phyloP scores from a whole-genome alignment of 2,329 filamentous ascomycete genomes.

The Ceratocystis alfenasii region DNA sequence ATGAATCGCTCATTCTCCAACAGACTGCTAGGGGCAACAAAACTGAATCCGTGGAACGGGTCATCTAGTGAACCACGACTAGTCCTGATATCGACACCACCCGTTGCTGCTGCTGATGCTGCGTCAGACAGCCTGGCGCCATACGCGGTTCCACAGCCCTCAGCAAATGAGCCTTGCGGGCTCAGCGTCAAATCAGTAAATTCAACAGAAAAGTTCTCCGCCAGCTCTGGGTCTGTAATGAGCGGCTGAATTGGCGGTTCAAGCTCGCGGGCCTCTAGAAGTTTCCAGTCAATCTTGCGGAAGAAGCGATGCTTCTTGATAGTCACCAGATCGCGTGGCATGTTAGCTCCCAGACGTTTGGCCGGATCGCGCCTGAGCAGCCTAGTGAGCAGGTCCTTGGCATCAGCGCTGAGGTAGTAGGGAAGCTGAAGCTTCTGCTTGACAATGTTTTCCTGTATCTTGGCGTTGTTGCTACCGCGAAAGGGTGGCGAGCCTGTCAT shows the following conservation, averaged over 20 bases:
- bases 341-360: slow-evolving; percentile 78
- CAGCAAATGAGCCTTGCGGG: slow-evolving; percentile 34
- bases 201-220: slow-evolving; percentile 90
- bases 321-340: slow-evolving; percentile 72
- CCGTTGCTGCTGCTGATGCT: not conserved
- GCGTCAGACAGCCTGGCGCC: not conserved
- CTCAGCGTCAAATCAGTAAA: slow-evolving; percentile 80
- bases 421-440: slow-evolving; percentile 82
- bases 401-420: slow-evolving; percentile 81
- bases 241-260: slow-evolving; percentile 84
- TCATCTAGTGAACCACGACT: slow-evolving; percentile 38
- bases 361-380: slow-evolving; percentile 83
- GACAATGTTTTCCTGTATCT: slow-evolving; percentile 91
- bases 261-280: slow-evolving; percentile 67
- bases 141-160: slow-evolving; percentile 15
- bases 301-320: slow-evolving; percentile 96
- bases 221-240: slow-evolving; percentile 88
- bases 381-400: slow-evolving; percentile 84
- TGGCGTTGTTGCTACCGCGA: slow-evolving; percentile 77
- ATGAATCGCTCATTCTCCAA: slow-evolving; percentile 39
- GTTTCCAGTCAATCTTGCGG: slow-evolving; percentile 89
- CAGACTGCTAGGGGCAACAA: slow-evolving; percentile 47
- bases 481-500: slow-evolving; percentile 90
- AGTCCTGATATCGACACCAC: slow-evolving; percentile 23
- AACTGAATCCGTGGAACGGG: slow-evolving; percentile 53